A percentile compares a stretch with the other conserved stretches of the same genome.
Evolutionary conservation across 768 basidiomycete species (phyloP).

Genomic region (Boletus eberwhitei): DNA sequence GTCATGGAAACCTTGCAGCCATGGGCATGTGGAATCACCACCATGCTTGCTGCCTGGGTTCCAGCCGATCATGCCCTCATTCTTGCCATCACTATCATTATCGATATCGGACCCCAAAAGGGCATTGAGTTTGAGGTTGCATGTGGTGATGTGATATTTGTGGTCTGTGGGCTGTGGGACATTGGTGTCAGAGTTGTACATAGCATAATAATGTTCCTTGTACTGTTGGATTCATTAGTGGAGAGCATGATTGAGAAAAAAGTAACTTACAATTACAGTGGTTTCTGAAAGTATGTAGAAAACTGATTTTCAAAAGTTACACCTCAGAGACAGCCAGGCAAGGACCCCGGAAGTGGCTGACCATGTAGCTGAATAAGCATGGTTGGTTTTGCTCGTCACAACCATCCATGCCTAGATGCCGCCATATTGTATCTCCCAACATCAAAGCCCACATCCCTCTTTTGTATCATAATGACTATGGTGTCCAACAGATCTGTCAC

Average conservation of each 20-base stretch:
- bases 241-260: not conserved
- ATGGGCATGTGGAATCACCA: not conserved
- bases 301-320: no score
- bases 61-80: not conserved
- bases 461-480: no score
- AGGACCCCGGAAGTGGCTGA: no score
- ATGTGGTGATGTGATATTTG: not conserved
- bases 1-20: conserved; percentile 7
- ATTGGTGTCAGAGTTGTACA: not conserved
- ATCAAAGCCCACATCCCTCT: no score
- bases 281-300: no score
- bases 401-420: no score
- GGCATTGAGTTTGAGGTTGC: not conserved
- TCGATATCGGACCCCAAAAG: not conserved
- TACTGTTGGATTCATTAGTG: conserved; percentile 3
- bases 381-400: no score
- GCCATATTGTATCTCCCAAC: no score
- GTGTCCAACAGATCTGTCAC: no score
- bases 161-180: not conserved
- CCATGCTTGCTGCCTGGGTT: not conserved
- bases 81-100: not conserved
- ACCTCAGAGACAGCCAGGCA: no score
- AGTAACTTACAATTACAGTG: not conserved
- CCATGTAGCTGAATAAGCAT: no score
- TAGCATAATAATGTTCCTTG: not conserved